Base-by-base conservation (phyloP, 495 filamentous ascomycete genomes). In the Cudoniella acicularis region DNA sequence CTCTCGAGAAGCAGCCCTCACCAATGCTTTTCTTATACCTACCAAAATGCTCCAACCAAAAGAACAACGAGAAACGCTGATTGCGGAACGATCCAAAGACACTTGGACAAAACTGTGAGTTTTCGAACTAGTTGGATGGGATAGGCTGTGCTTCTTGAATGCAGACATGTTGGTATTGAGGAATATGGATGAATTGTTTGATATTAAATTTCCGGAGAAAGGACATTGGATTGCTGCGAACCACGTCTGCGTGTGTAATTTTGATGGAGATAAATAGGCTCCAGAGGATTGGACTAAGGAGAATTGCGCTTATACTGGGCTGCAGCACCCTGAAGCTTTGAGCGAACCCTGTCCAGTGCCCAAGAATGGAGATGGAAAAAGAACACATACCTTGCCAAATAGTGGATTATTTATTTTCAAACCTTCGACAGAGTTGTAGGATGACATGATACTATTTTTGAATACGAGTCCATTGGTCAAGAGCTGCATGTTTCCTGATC, bases 51-150 rank as follows among this genome's bases (percentile, higher is more conserved):
- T 83, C 16, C 46, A 72, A 1, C 64, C 54, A 45, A 43, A 46
- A 10, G 61, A 70, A 43, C 48, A 49, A 8, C 54, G 47, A 18
- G 59, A 66, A n/a, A 21, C 57, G 3, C 57, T 75, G 4, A 75
- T 78, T 36, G 75, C 76, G 0, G 67, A 72, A 30, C 74, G 79
- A 13, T 83, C 82, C 54, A 63, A 64, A 45, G 78, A 83, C 56
- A 83, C 80, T 17, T 83, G 77, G 79, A 81, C 79, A 0, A 83
- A 84, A 54, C 70, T 83, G 0, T 71, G 73, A 22, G 79, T 79
- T 20, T 83, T 82, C 64, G 72, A 73, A 25, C 59, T 79, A 2
- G 22, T 55, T 27, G 69, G 66, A 13, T 74, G 71, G 54, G 61
- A 76, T 47, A 71, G 66, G 18, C 56, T 79, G 21, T 72, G 74